Percentiles rank a stretch among this genome's conserved stretches.
Conservation (phyloP, 352 stramenopile genomes). For the Phytophthora multivora region DNA sequence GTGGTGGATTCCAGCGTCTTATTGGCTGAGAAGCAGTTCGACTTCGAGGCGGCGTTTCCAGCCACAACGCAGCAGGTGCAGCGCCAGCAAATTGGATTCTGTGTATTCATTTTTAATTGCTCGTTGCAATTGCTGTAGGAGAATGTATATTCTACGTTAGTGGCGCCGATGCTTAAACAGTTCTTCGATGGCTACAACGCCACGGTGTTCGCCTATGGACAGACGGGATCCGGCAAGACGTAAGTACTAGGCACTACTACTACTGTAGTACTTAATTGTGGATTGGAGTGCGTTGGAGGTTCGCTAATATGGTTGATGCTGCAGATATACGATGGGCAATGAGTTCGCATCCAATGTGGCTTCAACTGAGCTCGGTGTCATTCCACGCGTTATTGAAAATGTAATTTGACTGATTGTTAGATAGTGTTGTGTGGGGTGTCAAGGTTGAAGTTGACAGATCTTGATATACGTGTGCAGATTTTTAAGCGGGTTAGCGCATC, state of each 20-base stretch:
- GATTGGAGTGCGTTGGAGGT: too few relatives aligned
- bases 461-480: slow-evolving; percentile 32
- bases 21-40: slow-evolving; percentile 53
- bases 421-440: neutral
- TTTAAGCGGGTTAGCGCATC: slow-evolving; percentile 45
- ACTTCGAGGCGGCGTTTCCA: slow-evolving; percentile 84
- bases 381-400: slow-evolving; percentile 79
- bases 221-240: slow-evolving; percentile 91
- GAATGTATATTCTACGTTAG: slow-evolving; percentile 58
- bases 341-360: slow-evolving; percentile 51
- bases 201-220: slow-evolving; percentile 95
- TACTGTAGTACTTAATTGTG: too few relatives aligned
- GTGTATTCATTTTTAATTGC: neutral
- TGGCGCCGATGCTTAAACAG: slow-evolving; percentile 68
- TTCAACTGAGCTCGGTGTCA: slow-evolving; percentile 63
- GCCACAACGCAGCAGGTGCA: slow-evolving; percentile 30
- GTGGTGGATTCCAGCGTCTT: slow-evolving; percentile 27
- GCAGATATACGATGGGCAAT: slow-evolving; percentile 96
- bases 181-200: slow-evolving; percentile 96
- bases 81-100: neutral
- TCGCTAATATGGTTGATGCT: neutral
- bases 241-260: too few relatives aligned
- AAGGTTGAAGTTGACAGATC: neutral
- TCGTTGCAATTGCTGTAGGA: slow-evolving; percentile 27
- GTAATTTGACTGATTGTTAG: slow-evolving; percentile 26